Conservation (phyloP, 2,329 filamentous ascomycete genomes). For the Ceratocystis eucalypticola region DNA sequence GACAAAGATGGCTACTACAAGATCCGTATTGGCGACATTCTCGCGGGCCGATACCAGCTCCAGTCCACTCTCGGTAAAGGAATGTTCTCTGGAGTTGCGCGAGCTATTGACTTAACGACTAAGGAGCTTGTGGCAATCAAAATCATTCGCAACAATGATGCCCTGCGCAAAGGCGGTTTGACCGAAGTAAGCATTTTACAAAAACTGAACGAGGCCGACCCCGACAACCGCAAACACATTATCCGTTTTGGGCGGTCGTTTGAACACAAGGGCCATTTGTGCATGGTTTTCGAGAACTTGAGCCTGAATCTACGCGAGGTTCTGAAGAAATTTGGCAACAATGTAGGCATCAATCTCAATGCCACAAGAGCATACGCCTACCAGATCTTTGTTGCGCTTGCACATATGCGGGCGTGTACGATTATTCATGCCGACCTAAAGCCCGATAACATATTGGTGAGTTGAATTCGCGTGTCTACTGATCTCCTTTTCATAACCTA, state of each 20-base stretch:
- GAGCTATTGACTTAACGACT: conserved; percentile 63
- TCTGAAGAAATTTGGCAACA: conserved; percentile 87
- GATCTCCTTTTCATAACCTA: neutral
- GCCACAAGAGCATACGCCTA: conserved; percentile 82
- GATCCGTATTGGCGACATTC: conserved; percentile 77
- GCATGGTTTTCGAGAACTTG: conserved; percentile 93
- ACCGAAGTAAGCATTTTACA: conserved; percentile 90
- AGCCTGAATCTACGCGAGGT: conserved; percentile 88
- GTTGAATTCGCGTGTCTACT: neutral
- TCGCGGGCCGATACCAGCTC: conserved; percentile 81
- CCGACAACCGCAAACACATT: conserved; percentile 80
- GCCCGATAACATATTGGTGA: conserved; percentile 85
- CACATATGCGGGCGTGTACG: conserved; percentile 78
- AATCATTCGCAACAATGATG: conserved; percentile 93
- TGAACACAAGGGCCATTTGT: conserved; percentile 88
- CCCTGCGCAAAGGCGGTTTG: conserved; percentile 77
- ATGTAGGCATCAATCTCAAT: conserved; percentile 78
- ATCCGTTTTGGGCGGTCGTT: conserved; percentile 79
- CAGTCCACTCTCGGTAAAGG: conserved; percentile 79
- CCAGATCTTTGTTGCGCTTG: conserved; percentile 84
- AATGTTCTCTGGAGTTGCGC: conserved; percentile 93
- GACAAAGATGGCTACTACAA: conserved; percentile 96
- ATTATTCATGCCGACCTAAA: conserved; percentile 94
- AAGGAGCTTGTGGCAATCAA: conserved; percentile 84
- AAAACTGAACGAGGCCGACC: conserved; percentile 72